Evolutionary conservation across 805 yeast species (phyloP).

Genomic region (Kodamaea leandrae): DNA sequence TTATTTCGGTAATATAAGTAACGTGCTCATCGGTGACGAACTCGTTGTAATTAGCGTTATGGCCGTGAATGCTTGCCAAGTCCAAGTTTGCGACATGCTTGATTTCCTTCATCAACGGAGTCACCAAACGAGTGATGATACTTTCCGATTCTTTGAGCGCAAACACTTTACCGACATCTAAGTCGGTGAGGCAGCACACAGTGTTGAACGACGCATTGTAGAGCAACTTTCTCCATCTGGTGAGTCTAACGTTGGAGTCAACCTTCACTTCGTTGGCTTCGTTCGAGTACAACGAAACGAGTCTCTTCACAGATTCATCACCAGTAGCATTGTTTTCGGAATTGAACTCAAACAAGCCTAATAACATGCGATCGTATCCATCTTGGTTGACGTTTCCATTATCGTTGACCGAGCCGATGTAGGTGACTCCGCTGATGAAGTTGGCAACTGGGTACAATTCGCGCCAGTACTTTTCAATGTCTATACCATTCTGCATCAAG

Average conservation of each 20-base stretch:
- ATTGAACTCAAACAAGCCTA: conserved; percentile 27
- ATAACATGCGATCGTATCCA: conserved; percentile 15
- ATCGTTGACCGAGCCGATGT: conserved; percentile 32
- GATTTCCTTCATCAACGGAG: conserved; percentile 69
- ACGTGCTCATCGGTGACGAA: conserved; percentile 46
- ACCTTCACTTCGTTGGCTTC: conserved; percentile 34
- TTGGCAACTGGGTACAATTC: conserved; percentile 30
- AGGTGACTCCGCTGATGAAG: conserved; percentile 37
- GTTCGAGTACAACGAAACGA: conserved; percentile 27
- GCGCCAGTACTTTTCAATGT: conserved; percentile 33
- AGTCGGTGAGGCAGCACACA: conserved; percentile 30
- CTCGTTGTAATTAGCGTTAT: conserved; percentile 26
- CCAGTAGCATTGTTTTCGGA: conserved; percentile 18
- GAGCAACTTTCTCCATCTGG: conserved; percentile 41
- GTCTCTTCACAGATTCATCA: conserved; percentile 19
- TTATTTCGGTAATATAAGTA: conserved; percentile 47
- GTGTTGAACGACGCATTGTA: conserved; percentile 39
- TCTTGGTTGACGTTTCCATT: conserved; percentile 30
- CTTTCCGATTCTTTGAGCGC: conserved; percentile 17
- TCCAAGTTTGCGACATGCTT: conserved; percentile 66
- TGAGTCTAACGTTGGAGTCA: conserved; percentile 29
- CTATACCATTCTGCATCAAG: conserved; percentile 41
- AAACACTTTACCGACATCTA: conserved; percentile 43
- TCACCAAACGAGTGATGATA: conserved; percentile 25
- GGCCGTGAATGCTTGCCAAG: conserved; percentile 44